Conservation (phyloP, 2,329 filamentous ascomycete genomes). For the Graphium sp. region DNA sequence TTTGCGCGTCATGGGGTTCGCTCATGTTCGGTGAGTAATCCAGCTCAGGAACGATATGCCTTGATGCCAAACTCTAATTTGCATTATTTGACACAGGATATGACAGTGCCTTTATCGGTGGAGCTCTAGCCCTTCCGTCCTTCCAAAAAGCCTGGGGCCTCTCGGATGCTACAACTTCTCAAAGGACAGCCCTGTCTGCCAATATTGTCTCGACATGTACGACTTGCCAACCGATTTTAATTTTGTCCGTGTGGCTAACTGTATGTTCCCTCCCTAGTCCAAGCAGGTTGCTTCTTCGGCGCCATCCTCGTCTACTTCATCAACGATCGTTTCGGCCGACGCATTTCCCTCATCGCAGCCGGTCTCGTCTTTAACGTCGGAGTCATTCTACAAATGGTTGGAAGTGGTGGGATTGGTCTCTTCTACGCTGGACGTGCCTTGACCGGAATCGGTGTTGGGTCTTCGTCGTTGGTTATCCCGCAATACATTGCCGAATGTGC, state of each 20-base stretch:
- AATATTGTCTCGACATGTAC: conserved; percentile 23
- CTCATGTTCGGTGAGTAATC: too few relatives aligned
- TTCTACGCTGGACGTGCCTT: conserved; percentile 47
- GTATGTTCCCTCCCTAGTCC: too few relatives aligned
- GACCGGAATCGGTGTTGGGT: conserved; percentile 46
- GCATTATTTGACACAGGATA: too few relatives aligned
- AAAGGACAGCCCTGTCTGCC: conserved; percentile 5
- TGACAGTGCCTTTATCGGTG: conserved; percentile 8
- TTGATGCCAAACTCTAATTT: too few relatives aligned
- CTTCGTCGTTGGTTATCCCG: conserved; percentile 44
- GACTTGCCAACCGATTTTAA: too few relatives aligned
- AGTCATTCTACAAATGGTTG: conserved; percentile 44
- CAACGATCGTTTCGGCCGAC: conserved; percentile 51
- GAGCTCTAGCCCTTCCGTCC: conserved; percentile 8
- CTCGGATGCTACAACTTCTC: conserved; percentile 1
- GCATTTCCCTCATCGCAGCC: conserved; percentile 45
- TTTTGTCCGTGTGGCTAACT: too few relatives aligned
- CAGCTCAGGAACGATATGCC: too few relatives aligned
- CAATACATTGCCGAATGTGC: conserved; percentile 44
- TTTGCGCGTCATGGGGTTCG: too few relatives aligned
- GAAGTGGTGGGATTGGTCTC: conserved; percentile 42
- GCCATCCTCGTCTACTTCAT: conserved; percentile 51
- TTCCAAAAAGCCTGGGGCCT: conserved; percentile 7
- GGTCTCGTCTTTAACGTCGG: conserved; percentile 50
- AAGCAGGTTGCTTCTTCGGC: conserved; percentile 73